Base-by-base conservation (phyloP, 2,329 filamentous ascomycete genomes). In the Phyllosticta paracitricarpa region DNA sequence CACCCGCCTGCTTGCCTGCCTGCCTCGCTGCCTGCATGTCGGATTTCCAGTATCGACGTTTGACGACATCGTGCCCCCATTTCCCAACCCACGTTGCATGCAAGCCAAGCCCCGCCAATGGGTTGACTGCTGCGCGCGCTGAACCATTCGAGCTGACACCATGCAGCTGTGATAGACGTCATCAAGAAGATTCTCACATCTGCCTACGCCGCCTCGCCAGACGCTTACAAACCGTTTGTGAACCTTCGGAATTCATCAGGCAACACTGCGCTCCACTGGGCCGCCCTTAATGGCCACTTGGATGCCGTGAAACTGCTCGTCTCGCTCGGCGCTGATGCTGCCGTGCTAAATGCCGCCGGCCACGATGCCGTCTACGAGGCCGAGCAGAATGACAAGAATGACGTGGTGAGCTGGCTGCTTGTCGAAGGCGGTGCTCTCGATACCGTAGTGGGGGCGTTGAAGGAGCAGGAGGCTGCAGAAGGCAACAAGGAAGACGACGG, bases 241-340 rank as follows among this genome's bases (percentile, higher is more conserved):
- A 88, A 91, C 67, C 78, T 81, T 2, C 80, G 83, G 64, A 99
- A 99, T 70, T 79, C 85, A 64, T 87, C 89, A 54, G 92, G 91
- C 54, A 97, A 97, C 77, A 97, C 93, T 0, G 84, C 91, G 0
- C 79, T 99, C 62, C 94, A 99, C 76, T 97, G 92, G 92, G 93
- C 93, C 0, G 89, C 91, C 0, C 78, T 97, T 61, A 94, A 95
- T 60, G 92, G 92, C 1, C 92, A 97, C 69, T 78, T 97, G 2
- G 83, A 87, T 5, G 84, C 86, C 3, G 90, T 96, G 6, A 89
- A 92, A 77, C 76, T 85, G 0, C 81, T 99, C 12, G 80, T 96
- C 1, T 84, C 86, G 54, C 79, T 84, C 2, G 91, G 91, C 2
- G 91, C 91, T 1, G 87, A 91, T 62, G 86, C 91, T 4, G 85